Percentiles rank a stretch among this genome's conserved stretches.
Evolutionary conservation across 768 basidiomycete genomes (phyloP).

Genomic region (Rhodotorula paludigena): DNA sequence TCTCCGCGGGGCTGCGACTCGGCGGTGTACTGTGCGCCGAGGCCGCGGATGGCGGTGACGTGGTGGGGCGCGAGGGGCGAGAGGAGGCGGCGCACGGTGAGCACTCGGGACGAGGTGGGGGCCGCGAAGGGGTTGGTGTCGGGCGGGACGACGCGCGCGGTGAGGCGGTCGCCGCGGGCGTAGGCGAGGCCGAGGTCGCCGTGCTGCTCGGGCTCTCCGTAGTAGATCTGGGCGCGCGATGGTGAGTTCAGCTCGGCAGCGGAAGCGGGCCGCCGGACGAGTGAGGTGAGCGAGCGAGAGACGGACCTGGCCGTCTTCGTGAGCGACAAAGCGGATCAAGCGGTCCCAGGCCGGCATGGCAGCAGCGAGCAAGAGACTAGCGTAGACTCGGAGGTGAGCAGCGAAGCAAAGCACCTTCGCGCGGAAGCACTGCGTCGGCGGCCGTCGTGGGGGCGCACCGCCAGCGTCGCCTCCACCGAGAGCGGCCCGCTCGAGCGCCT

Average conservation of each 20-base stretch:
- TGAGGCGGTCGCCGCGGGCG: neutral
- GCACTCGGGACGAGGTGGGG: neutral
- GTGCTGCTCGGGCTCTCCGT: constrained; percentile 10
- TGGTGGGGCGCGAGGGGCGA: constrained; percentile 9
- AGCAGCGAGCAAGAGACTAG: neutral
- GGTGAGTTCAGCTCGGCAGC: neutral
- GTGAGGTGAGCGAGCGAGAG: neutral
- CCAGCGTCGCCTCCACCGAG: too few species aligned
- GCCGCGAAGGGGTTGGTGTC: neutral
- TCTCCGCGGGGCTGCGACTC: neutral
- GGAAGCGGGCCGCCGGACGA: neutral
- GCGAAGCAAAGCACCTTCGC: neutral
- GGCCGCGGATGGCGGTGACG: constrained; percentile 25
- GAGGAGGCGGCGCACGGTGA: constrained; percentile 27
- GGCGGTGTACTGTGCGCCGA: constrained; percentile 27
- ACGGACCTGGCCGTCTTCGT: constrained; percentile 30
- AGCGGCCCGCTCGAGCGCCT: too few species aligned
- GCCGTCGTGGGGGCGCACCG: too few species aligned
- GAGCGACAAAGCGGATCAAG: constrained; percentile 32
- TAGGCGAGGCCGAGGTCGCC: constrained; percentile 29
- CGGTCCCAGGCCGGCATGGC: neutral
- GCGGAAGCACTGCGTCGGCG: too few species aligned
- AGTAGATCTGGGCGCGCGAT: constrained; percentile 10
- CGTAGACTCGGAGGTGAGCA: neutral
- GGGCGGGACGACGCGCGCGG: constrained; percentile 6